phyloP scores from a whole-genome alignment of 306 rosid genomes.

The Quillaja saponaria region DNA sequence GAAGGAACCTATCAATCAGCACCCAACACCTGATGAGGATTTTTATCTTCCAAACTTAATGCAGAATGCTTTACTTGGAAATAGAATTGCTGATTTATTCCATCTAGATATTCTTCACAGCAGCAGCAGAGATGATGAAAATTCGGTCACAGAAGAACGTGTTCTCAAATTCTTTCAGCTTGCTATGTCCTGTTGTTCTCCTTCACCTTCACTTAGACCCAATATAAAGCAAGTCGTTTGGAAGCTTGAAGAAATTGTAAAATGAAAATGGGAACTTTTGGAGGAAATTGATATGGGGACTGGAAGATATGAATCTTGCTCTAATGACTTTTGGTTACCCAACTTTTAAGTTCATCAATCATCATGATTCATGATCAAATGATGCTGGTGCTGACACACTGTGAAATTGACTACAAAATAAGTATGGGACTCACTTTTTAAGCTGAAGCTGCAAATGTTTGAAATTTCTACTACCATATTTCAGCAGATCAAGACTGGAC shows the following conservation, averaged over 20 bases:
- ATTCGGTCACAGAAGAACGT: slow-evolving; percentile 50
- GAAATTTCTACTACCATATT: slow-evolving; percentile 18
- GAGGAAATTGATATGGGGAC: slow-evolving; percentile 14
- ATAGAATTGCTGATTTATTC: slow-evolving; percentile 69
- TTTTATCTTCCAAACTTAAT: slow-evolving; percentile 79
- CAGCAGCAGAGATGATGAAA: slow-evolving; percentile 31
- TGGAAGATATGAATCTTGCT: slow-evolving; percentile 24
- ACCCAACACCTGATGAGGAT: slow-evolving; percentile 80
- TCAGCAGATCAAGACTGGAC: slow-evolving; percentile 30
- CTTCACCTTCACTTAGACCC: slow-evolving; percentile 82
- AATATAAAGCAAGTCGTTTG: slow-evolving; percentile 63
- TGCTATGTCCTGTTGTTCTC: slow-evolving; percentile 85
- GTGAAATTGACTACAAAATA: slow-evolving; percentile 36
- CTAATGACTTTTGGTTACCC: slow-evolving; percentile 15
- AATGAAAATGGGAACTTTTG: slow-evolving; percentile 25
- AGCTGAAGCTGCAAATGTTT: slow-evolving; percentile 29
- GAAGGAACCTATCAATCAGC: slow-evolving; percentile 70
- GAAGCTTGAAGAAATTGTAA: slow-evolving; percentile 77
- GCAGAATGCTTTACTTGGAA: slow-evolving; percentile 76
- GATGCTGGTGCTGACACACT: slow-evolving; percentile 34
- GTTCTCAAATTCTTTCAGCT: slow-evolving; percentile 75
- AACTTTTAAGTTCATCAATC: slow-evolving; percentile 30
- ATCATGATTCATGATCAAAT: slow-evolving; percentile 25
- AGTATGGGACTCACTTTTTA: slow-evolving; percentile 32
- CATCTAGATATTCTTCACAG: slow-evolving; percentile 73